Percentiles rank a stretch among this genome's conserved stretches.
Conservation (phyloP, 495 filamentous ascomycete species). For the Hyaloscypha finlandica region DNA sequence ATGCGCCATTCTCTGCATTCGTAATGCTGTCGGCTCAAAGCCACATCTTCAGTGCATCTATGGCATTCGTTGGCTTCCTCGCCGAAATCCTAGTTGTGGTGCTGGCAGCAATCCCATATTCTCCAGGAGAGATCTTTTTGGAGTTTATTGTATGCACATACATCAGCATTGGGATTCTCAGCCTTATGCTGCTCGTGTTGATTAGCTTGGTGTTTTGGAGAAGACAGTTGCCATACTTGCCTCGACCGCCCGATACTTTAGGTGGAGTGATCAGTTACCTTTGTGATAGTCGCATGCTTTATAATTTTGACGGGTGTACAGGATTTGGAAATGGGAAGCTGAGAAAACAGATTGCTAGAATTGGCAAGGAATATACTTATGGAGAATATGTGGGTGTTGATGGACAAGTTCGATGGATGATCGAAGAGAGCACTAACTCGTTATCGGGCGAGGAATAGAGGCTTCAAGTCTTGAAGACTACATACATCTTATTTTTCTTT, state of each 20-base stretch:
- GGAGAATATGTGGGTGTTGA: neutral
- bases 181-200: neutral
- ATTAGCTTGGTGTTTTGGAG: neutral
- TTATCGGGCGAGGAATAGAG: neutral
- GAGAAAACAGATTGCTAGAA: neutral
- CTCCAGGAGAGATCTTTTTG: neutral
- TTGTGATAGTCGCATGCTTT: neutral
- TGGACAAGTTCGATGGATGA: conserved; percentile 1
- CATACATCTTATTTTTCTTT: too few relatives aligned
- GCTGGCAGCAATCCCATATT: neutral
- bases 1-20: neutral
- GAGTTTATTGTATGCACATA: neutral
- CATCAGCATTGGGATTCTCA: neutral
- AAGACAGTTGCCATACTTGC: conserved; percentile 3
- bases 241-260: neutral
- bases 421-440: neutral
- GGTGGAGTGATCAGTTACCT: conserved; percentile 2
- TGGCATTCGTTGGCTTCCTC: neutral
- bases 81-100: neutral
- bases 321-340: neutral
- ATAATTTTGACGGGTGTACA: neutral
- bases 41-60: neutral
- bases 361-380: neutral
- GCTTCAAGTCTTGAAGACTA: too few relatives aligned
- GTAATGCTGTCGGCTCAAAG: neutral